Base-by-base conservation (phyloP, 495 filamentous ascomycete species). In the Wilcoxina mikolae region DNA sequence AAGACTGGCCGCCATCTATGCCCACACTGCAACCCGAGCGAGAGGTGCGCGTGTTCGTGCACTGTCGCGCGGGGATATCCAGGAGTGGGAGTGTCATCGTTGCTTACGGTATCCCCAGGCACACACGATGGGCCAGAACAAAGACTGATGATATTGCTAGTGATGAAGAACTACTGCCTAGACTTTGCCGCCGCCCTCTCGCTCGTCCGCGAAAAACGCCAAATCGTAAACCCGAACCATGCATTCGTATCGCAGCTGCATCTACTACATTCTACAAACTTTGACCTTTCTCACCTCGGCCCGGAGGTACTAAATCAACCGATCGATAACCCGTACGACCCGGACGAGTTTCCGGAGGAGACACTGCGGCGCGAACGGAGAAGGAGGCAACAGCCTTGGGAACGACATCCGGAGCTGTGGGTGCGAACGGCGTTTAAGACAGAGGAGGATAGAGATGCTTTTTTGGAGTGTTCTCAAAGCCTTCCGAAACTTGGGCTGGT, bases 41-140 rank as follows among this genome's bases (percentile, higher is more conserved):
- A 17, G 17, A 65, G n/a, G 66, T 60, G 0, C 61, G 60, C 12
- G 65, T 61, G 18, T 68, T 68, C 11, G 68, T 70, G 31, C 65
- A 65, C 41, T 66, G 58, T 42, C 69, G 69, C 53, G 66, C 62
- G 4, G 67, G 65, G 0, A 65, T 52, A 15, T 52, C 49, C 27
- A n/a, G 49, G 20, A 38, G 28, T 17, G 49, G 20, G 11, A 18
- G 15, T n/a, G 22, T 52, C 49, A 22, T 52, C 25, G 28, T 52
- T 22, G 49, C 27, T 7, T 52, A 52, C 20, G 12, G 46, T 49
- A 49, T 9, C 10, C n/a, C 29, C 9, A 2, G 23, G 11, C 23
- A 9, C 5, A 7, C n/a, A 18, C 3, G n/a, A 20, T 44, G n/a
- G n/a, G 43, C 26, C 15, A 11, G 15, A 15, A 17, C 43, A 20